Evolutionary conservation across 768 basidiomycete species (phyloP), one percentile per base, ranked within the genome.

Genomic region (Termitomyces sp.): DNA sequence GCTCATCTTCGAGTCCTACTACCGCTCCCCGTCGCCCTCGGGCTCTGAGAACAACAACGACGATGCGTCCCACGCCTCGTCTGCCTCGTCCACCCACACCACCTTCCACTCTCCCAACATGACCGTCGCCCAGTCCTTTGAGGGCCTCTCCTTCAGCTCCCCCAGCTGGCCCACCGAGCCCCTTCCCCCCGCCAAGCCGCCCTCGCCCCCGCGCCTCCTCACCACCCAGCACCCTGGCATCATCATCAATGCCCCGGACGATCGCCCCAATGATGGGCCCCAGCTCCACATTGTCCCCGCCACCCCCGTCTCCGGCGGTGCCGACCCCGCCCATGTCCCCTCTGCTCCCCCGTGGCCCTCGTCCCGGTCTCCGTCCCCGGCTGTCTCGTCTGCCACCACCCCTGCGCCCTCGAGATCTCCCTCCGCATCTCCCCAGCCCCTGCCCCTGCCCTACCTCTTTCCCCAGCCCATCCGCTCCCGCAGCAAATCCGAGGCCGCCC

Each of bases 231-330:
- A 32, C 6, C 58, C 71, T 1, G 72, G 73, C 9, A 72, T 75
- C 21, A 71, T 79, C 9, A 86, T 86, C 62, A 84, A 84, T 51
- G 84, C 84, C 12, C 86, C 85, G 2, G 80, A 82, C 3, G 85
- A 81, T 41, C 79, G 80, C 37, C 73, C 74, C 29, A 70, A 72
- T 54, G 70, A 72, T 17, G 84, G 86, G 0, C 89, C 87, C 0
- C 81, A 80, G 51, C 78, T 93, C 59, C 83, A 90, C 65, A 86
- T 93, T 59, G 89, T 92, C 7, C 91, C 91, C 41, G 89, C 90
- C 21, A 93, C 91, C 3, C 91, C 91, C 8, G 78, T 93, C 54
- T 82, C 81, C 58, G 86, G 84, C 43, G 85, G 82, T 21, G 84
- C 74, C 35, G 77, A 73, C 27, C 73, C 73, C 37, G 71, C 73